Base-by-base conservation (phyloP, 2,329 filamentous ascomycete species). In the Cladosporium sp. region DNA sequence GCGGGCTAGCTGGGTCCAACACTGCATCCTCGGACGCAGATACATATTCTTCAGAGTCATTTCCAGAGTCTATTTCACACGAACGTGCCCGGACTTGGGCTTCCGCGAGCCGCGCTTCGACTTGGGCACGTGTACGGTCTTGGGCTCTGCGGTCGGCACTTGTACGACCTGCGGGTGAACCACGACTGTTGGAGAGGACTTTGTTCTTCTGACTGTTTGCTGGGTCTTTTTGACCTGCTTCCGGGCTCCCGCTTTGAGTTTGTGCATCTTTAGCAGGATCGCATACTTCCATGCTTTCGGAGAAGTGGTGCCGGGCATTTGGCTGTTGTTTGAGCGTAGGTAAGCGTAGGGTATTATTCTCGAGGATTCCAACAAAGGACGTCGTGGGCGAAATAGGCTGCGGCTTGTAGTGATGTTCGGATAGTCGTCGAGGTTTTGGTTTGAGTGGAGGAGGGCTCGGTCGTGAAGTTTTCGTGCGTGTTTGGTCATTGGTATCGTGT, bases 301-400 rank as follows among this genome's bases (percentile, higher is more conserved):
- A 45, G 9, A 66, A 63, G 51, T 58, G 65, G 25, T 64, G 60
- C 14, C 69, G 38, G 8, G 77, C 76, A 62, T 78, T 78, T 1
- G 77, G 76, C 12, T 75, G 76, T 39, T 68, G 69, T 8, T 78
- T 65, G 14, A 72, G 68, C 61, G 42, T 51, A 62, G 34, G 67
- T 66, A 43, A 39, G 14, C 47, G 58, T 17, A 57, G 63, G 7
- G 64, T 45, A 39, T 75, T 79, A 62, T 80, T 76, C 72, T 92
- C 88, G 64, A 90, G 90, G 75, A 89, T 80, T 39, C 82, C 82
- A 56, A 90, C 86, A 19, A 90, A 76, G 4, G 85, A 82, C 3
- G 78, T 84, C 0, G 87, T 87, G 0, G 87, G 80, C 22, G 82
- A 37, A 8, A 22, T 59, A 14, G 49, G 60, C 28, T 49, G 37